Conservation (phyloP, 1,284 basidiomycete genomes). For the Trametes pubescens region DNA sequence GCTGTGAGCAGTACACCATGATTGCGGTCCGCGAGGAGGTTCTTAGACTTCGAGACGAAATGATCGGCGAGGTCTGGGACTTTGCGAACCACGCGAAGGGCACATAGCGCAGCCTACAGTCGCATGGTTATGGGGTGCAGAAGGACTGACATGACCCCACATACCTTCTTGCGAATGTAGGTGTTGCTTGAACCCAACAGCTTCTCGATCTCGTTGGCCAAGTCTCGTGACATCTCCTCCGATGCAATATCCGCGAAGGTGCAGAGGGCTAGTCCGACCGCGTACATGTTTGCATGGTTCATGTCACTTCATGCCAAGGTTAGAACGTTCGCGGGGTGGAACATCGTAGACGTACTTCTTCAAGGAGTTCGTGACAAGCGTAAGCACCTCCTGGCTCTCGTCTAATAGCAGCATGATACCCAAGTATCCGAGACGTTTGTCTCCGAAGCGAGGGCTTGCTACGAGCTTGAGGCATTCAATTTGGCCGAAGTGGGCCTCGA, state of each 20-base stretch:
- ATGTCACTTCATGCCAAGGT: conserved; percentile 82
- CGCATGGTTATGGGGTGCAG: conserved; percentile 3
- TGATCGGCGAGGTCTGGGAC: conserved; percentile 97
- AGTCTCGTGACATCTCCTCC: conserved; percentile 97
- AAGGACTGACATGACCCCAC: conserved; percentile 22
- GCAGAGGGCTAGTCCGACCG: conserved; percentile 95
- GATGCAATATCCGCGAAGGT: conserved; percentile 99
- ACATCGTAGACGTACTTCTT: conserved; percentile 82
- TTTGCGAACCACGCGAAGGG: conserved; percentile 95
- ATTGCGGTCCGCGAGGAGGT: conserved; percentile 94
- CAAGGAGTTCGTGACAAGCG: conserved; percentile 96
- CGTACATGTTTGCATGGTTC: conserved; percentile 99
- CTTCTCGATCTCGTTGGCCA: conserved; percentile 98
- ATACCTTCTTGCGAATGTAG: conserved; percentile 98
- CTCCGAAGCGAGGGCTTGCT: conserved; percentile 95
- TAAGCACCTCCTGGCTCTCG: conserved; percentile 98
- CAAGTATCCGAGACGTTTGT: conserved; percentile 96
- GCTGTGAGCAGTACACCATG: conserved; percentile 96
- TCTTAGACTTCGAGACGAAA: conserved; percentile 89
- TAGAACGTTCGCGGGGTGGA: conserved; percentile 7
- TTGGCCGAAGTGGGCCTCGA: conserved; percentile 99
- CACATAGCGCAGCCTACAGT: conserved; percentile 90
- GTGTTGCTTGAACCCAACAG: conserved; percentile 97
- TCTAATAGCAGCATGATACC: conserved; percentile 98
- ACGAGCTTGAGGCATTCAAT: conserved; percentile 99